A percentile compares a stretch with the other conserved stretches of the same genome.
These are phyloP conservation scores for Pugionium cornutum DNA, from an alignment of 345 rosid genomes.

Conservation along the genomic window DNA sequence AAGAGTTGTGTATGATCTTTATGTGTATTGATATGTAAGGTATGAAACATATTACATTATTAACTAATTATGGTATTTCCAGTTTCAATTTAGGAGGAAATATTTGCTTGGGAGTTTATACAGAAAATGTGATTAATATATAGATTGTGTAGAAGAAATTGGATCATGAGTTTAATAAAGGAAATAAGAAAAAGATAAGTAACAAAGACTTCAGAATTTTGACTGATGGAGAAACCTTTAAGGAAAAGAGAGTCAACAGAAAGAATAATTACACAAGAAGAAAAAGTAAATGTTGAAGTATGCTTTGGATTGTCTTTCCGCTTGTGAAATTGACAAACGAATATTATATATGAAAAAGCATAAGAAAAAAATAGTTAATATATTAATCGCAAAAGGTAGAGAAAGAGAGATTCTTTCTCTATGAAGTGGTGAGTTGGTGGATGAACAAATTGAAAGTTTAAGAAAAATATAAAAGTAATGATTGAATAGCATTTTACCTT, in stretches of 20 bases:
- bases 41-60: slow-evolving; percentile 3
- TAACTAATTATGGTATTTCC: not conserved
- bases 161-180: not conserved
- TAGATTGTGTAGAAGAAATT: not conserved
- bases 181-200: not conserved
- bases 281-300: slow-evolving; percentile 10
- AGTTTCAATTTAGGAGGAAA: too few relatives aligned
- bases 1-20: slow-evolving; percentile 21
- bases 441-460: too few relatives aligned
- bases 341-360: not conserved
- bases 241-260: slow-evolving; percentile 17
- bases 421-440: slow-evolving; percentile 22
- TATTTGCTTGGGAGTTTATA: not conserved
- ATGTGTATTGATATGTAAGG: slow-evolving; percentile 21
- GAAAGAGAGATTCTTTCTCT: slow-evolving; percentile 18
- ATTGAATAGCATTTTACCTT: too few relatives aligned
- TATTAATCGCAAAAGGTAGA: slow-evolving; percentile 25
- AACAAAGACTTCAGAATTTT: slow-evolving; percentile 12
- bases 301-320: slow-evolving; percentile 33
- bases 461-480: too few relatives aligned
- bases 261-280: slow-evolving; percentile 5
- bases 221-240: slow-evolving; percentile 4
- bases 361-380: not conserved
- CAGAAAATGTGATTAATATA: too few relatives aligned
- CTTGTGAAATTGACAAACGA: slow-evolving; percentile 30